phyloP scores from a whole-genome alignment of 2,329 filamentous ascomycete species.

The Xylaria multiplex region DNA sequence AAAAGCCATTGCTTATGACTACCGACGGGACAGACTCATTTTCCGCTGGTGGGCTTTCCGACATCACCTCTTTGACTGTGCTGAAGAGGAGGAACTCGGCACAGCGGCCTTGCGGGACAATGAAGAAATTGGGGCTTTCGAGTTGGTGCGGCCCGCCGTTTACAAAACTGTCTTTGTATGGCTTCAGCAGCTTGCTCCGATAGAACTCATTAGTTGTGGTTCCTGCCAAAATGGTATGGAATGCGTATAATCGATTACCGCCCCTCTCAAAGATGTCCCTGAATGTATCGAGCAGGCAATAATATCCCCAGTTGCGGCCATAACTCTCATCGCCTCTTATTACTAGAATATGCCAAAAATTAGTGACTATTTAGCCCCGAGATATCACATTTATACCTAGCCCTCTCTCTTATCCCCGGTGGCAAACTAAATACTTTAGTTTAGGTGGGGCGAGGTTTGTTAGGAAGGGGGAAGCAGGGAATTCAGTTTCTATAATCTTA shows the following conservation, averaged over 20 bases:
- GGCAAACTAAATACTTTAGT: no score
- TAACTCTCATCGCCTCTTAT: constrained; percentile 46
- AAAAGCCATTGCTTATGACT: constrained; percentile 42
- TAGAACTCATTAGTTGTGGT: constrained; percentile 29
- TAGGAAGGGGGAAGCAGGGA: not conserved
- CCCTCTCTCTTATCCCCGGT: no score
- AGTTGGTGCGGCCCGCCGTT: constrained; percentile 39
- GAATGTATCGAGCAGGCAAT: constrained; percentile 42
- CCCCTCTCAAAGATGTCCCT: constrained; percentile 44
- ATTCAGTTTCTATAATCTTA: constrained; percentile 24
- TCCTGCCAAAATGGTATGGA: constrained; percentile 27
- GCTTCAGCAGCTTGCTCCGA: constrained; percentile 26
- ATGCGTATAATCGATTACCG: constrained; percentile 23
- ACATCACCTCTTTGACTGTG: constrained; percentile 29
- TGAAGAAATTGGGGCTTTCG: constrained; percentile 41
- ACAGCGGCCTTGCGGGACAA: constrained; percentile 43
- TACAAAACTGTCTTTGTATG: constrained; percentile 36
- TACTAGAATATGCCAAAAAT: constrained; percentile 30
- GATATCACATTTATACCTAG: not conserved
- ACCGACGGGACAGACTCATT: not conserved
- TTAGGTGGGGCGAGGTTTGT: not conserved
- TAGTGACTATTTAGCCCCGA: not conserved
- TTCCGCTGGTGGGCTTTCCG: not conserved
- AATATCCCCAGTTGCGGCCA: constrained; percentile 44
- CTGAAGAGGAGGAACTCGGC: constrained; percentile 42